Conservation (phyloP, 2,329 filamentous ascomycete genomes). For the Fusarium annulatum region DNA sequence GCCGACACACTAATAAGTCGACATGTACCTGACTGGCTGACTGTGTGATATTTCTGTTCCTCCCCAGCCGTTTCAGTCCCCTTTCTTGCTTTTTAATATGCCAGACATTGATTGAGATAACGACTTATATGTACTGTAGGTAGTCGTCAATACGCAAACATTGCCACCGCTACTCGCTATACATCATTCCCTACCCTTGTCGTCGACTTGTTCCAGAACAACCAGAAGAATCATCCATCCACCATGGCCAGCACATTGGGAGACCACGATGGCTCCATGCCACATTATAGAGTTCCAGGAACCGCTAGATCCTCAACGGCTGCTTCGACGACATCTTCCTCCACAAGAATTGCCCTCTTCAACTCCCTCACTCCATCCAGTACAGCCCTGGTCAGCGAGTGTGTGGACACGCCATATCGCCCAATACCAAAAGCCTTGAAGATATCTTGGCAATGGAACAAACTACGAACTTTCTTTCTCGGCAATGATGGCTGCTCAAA, state of each 20-base stretch:
- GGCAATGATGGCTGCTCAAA: constrained; percentile 28
- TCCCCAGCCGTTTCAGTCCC: constrained; percentile 1
- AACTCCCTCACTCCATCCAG: constrained; percentile 32
- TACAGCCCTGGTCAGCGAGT: constrained; percentile 35
- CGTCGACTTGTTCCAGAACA: background rate
- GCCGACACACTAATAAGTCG: constrained; percentile 18
- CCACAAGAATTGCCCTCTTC: constrained; percentile 29
- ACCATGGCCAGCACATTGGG: constrained; percentile 19
- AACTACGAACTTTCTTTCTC: constrained; percentile 32
- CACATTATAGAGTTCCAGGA: constrained; percentile 22
- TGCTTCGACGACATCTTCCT: constrained; percentile 28
- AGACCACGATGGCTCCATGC: constrained; percentile 7
- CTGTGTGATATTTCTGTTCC: constrained; percentile 16
- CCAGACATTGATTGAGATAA: constrained; percentile 1
- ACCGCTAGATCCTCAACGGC: constrained; percentile 28
- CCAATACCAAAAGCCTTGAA: constrained; percentile 23
- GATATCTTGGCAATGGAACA: constrained; percentile 38
- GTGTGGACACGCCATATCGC: constrained; percentile 24
- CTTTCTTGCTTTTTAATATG: background rate
- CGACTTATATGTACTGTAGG: background rate
- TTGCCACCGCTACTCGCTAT: background rate
- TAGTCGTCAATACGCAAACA: background rate
- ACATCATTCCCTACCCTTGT: background rate
- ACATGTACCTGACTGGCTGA: constrained; percentile 1
- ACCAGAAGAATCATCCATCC: background rate